Evolutionary conservation across 2,329 filamentous ascomycete genomes (phyloP).

Genomic region (Passalora sequoiae): DNA sequence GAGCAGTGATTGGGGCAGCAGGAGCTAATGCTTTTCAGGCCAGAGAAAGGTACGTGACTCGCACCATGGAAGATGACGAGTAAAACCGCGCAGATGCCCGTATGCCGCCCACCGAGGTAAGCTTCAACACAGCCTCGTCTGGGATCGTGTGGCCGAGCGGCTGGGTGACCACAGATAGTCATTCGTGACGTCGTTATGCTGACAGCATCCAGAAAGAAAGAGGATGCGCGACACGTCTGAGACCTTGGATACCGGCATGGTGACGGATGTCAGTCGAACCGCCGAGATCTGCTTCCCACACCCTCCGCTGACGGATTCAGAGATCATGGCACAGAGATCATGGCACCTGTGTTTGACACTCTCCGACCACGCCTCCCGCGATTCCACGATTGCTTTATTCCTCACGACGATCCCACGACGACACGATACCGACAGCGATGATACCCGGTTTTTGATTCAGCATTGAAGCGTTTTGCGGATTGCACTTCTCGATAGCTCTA

Average conservation of each 20-base stretch:
- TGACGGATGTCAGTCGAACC: no score
- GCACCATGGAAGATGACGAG: conserved; percentile 1
- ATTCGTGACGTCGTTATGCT: no score
- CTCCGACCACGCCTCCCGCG: no score
- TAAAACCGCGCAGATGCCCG: conserved; percentile 13
- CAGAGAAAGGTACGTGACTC: conserved; percentile 27
- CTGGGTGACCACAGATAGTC: no score
- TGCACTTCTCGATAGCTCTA: no score
- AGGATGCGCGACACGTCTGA: conserved; percentile 8
- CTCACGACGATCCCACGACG: neutral
- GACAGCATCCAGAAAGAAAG: conserved; percentile 14
- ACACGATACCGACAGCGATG: neutral
- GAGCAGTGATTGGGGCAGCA: conserved; percentile 26
- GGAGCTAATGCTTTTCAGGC: conserved; percentile 30
- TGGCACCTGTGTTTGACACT: no score
- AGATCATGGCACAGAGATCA: no score
- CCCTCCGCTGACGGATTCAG: no score
- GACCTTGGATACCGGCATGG: conserved; percentile 6
- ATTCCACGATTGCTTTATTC: no score
- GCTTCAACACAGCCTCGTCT: conserved; percentile 12
- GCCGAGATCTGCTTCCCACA: no score
- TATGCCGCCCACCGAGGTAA: conserved; percentile 20
- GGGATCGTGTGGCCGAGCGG: conserved; percentile 5
- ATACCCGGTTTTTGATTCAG: conserved; percentile 1
- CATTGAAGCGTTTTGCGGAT: neutral